phyloP scores from a whole-genome alignment of 225 moss, liverwort and hornwort species.

The Asterella californica region DNA sequence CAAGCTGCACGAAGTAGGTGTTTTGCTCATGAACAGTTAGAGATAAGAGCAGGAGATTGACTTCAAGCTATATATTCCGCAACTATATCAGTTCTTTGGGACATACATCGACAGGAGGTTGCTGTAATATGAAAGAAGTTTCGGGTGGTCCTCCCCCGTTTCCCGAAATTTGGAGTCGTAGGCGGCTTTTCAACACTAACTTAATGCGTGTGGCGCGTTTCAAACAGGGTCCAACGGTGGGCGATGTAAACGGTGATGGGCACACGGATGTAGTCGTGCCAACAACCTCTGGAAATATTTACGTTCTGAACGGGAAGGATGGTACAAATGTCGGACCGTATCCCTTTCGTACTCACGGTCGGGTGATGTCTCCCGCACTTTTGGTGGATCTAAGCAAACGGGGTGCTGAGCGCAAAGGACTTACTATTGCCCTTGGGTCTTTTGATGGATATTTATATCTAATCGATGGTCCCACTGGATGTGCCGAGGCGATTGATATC shows the following conservation, averaged over 20 bases:
- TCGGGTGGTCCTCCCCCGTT: not conserved
- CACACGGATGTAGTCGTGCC: slow-evolving; percentile 88
- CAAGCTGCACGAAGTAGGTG: not conserved
- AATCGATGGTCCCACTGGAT: slow-evolving; percentile 89
- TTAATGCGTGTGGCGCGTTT: not conserved
- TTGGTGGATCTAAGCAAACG: slow-evolving; percentile 79
- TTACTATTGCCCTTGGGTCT: slow-evolving; percentile 86
- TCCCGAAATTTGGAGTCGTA: not conserved
- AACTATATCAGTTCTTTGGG: not conserved
- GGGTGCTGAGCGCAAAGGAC: slow-evolving; percentile 56
- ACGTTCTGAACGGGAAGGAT: slow-evolving; percentile 76
- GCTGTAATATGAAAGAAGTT: too few relatives aligned
- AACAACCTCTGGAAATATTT: slow-evolving; percentile 86
- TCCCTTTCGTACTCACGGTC: slow-evolving; percentile 91
- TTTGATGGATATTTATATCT: slow-evolving; percentile 99
- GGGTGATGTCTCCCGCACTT: slow-evolving; percentile 91
- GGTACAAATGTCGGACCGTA: slow-evolving; percentile 63
- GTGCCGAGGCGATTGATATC: slow-evolving; percentile 95
- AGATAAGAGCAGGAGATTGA: not conserved
- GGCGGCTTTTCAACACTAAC: not conserved
- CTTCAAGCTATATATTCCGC: not conserved
- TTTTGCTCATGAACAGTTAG: not conserved
- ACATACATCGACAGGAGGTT: not conserved
- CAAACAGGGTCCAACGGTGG: slow-evolving; percentile 76
- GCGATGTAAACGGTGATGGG: slow-evolving; percentile 95